phyloP scores from a whole-genome alignment of 257 asterid species.

The Lavandula angustifolia region DNA sequence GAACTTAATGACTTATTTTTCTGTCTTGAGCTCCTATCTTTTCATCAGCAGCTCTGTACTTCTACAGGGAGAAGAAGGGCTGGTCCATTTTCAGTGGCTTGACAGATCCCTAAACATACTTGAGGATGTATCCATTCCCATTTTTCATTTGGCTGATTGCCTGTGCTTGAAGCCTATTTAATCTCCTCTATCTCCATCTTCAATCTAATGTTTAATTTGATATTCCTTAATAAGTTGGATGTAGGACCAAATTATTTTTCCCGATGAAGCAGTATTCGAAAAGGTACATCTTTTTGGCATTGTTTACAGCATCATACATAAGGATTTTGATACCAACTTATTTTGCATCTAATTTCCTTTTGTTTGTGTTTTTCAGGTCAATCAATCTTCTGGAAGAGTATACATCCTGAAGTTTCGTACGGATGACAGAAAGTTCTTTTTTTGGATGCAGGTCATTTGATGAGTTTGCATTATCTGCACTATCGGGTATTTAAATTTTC shows the following conservation, averaged over 20 bases:
- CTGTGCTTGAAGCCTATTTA: conserved; percentile 16
- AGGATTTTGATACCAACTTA: not conserved
- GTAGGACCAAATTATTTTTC: conserved; percentile 92
- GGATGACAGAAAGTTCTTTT: conserved; percentile 90
- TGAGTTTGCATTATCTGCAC: conserved; percentile 9
- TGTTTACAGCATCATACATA: conserved; percentile 15
- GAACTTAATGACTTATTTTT: conserved; percentile 3
- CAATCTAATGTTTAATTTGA: conserved; percentile 16
- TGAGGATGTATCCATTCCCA: conserved; percentile 79
- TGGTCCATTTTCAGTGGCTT: conserved; percentile 86
- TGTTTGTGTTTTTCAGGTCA: conserved; percentile 53
- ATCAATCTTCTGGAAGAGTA: conserved; percentile 90
- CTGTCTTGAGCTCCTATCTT: conserved; percentile 1
- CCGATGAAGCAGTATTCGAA: conserved; percentile 86
- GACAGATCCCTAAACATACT: conserved; percentile 65
- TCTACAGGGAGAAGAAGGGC: conserved; percentile 86
- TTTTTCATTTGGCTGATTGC: conserved; percentile 13
- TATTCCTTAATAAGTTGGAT: conserved; percentile 50
- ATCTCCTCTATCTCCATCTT: conserved; percentile 11
- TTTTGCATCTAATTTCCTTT: conserved; percentile 27
- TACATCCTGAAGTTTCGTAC: conserved; percentile 80
- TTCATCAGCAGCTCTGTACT: conserved; percentile 19
- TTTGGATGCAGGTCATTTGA: conserved; percentile 87
- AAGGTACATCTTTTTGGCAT: conserved; percentile 52
- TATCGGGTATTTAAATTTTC: conserved; percentile 21